phyloP scores from a whole-genome alignment of 805 yeast species.

The Geotrichum ghanense region DNA sequence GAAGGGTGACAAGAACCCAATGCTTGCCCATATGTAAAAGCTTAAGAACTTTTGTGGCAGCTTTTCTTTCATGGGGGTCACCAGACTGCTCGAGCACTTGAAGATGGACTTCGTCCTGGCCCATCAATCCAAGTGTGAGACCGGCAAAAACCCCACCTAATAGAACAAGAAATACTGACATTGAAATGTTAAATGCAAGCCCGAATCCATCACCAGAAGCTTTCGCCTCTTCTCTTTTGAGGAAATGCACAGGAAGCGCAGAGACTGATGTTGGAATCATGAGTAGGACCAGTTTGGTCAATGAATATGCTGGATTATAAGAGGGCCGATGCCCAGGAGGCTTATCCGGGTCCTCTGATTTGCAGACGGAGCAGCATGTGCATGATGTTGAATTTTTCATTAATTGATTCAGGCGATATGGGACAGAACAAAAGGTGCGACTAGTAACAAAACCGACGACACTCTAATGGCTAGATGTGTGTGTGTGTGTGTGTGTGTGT shows the following conservation, averaged over 20 bases:
- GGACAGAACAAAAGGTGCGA: too few species aligned
- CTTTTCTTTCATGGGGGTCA: constrained; percentile 43
- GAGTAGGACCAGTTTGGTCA: not conserved
- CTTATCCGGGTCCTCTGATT: not conserved
- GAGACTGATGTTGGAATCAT: constrained; percentile 3
- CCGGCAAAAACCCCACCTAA: constrained; percentile 31
- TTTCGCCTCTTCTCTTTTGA: not conserved
- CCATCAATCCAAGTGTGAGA: constrained; percentile 88
- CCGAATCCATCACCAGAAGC: constrained; percentile 9
- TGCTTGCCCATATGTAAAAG: constrained; percentile 80
- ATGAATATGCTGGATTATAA: not conserved
- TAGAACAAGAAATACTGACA: constrained; percentile 25
- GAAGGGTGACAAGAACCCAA: constrained; percentile 90
- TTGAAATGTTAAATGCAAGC: constrained; percentile 21
- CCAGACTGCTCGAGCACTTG: constrained; percentile 86
- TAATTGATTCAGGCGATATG: too few species aligned
- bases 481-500: too few species aligned
- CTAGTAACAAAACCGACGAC: too few species aligned
- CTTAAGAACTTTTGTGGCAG: constrained; percentile 60
- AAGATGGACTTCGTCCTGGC: constrained; percentile 90
- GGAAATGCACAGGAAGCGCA: constrained; percentile 5
- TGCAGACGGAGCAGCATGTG: not conserved
- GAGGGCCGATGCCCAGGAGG: not conserved
- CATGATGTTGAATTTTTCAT: not conserved
- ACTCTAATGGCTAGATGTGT: too few species aligned